Conservation (phyloP, 148 eudicot species). For the Dysphania ambrosioides region DNA sequence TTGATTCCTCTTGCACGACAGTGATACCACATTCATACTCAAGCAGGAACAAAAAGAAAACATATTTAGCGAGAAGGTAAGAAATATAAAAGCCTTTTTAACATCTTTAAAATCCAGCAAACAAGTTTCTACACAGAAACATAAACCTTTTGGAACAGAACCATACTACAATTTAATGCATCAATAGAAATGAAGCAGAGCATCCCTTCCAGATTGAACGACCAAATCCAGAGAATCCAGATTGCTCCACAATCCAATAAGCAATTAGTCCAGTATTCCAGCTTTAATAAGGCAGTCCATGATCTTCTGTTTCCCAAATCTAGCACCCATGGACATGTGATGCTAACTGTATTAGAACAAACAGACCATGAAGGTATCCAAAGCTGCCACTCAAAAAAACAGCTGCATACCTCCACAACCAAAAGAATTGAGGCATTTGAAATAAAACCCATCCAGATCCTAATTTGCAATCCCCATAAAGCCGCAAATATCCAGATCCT, state of each 20-base stretch:
- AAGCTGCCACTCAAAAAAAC: constrained; percentile 54
- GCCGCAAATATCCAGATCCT: constrained; percentile 52
- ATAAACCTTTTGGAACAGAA: constrained; percentile 31
- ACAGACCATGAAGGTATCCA: constrained; percentile 45
- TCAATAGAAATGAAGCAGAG: constrained; percentile 30
- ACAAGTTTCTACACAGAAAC: constrained; percentile 20
- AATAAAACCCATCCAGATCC: constrained; percentile 66
- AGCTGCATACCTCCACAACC: constrained; percentile 73
- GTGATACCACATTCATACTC: constrained; percentile 45
- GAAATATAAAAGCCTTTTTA: constrained; percentile 11
- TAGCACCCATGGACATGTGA: constrained; percentile 77
- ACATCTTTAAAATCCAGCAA: constrained; percentile 24
- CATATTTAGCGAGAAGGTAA: constrained; percentile 25
- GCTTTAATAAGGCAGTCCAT: constrained; percentile 77
- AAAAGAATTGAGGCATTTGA: constrained; percentile 58
- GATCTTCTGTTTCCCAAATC: constrained; percentile 62
- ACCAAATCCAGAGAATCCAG: constrained; percentile 50
- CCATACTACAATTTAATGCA: constrained; percentile 32
- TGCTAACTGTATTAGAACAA: constrained; percentile 55
- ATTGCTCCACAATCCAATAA: constrained; percentile 51
- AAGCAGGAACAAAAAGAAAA: constrained; percentile 35
- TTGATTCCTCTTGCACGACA: constrained; percentile 71
- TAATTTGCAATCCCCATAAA: constrained; percentile 65
- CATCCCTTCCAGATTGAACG: constrained; percentile 38
- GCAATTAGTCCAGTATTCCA: constrained; percentile 62